phyloP scores from a whole-genome alignment of 2,329 filamentous ascomycete genomes.

The Podosphaera leucotricha region DNA sequence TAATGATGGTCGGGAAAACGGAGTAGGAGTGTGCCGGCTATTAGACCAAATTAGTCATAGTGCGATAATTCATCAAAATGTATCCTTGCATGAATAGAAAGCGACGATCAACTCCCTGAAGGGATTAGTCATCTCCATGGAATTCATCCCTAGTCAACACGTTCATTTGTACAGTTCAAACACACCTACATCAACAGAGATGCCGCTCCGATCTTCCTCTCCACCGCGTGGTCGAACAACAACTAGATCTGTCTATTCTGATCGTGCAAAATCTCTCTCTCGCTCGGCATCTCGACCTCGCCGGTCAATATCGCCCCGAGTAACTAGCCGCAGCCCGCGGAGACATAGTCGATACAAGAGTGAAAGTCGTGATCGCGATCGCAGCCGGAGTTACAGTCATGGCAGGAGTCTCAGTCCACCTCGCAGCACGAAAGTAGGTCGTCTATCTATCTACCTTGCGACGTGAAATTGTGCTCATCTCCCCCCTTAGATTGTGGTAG shows the following conservation, averaged over 20 bases:
- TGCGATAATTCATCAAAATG: too few species aligned
- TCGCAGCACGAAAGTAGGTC: constrained; percentile 30
- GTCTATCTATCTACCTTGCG: neutral
- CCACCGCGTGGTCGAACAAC: constrained; percentile 8
- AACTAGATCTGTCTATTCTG: constrained; percentile 13
- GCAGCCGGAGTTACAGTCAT: constrained; percentile 13
- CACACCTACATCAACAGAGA: constrained; percentile 1
- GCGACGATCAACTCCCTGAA: too few species aligned
- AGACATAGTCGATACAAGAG: constrained; percentile 14
- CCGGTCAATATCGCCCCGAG: constrained; percentile 14
- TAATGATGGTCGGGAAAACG: too few species aligned
- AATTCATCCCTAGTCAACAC: too few species aligned
- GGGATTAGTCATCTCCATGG: too few species aligned
- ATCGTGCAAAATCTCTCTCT: constrained; percentile 8
- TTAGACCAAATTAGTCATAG: too few species aligned
- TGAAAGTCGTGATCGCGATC: constrained; percentile 14
- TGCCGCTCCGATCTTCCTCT: constrained; percentile 11
- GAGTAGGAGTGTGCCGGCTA: too few species aligned
- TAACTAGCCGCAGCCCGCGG: constrained; percentile 9
- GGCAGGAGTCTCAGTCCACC: constrained; percentile 16
- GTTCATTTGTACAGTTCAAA: too few species aligned
- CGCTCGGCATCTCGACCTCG: constrained; percentile 11
- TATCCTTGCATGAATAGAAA: too few species aligned
- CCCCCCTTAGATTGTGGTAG: constrained; percentile 60
- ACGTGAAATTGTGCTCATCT: constrained; percentile 6